Percentiles rank a stretch among this genome's conserved stretches.
phyloP scores from a whole-genome alignment of 176 grass and related monocot species.

The Musa beccarii region DNA sequence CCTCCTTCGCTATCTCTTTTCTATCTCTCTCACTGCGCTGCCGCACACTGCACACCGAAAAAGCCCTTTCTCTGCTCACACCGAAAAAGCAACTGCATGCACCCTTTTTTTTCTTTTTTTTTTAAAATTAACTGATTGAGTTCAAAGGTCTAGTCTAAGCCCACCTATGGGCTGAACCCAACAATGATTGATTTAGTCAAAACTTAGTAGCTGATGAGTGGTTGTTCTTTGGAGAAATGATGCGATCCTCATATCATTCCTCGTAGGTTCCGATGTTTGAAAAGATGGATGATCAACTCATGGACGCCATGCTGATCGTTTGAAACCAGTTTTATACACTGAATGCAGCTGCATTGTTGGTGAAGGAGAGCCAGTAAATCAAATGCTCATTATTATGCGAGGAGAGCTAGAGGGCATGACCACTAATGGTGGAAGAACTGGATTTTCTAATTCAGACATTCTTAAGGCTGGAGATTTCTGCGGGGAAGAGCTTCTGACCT shows the following conservation, averaged over 20 bases:
- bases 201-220: background rate
- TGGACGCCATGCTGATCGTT: constrained; percentile 75
- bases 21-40: too few relatives aligned
- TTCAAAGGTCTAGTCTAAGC: too few relatives aligned
- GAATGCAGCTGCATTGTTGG: constrained; percentile 65
- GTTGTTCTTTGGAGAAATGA: background rate
- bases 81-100: too few relatives aligned
- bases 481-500: constrained; percentile 91
- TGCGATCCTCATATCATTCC: background rate
- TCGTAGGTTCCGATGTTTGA: constrained; percentile 83
- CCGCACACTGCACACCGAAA: too few relatives aligned
- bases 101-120: too few relatives aligned
- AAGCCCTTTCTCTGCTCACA: too few relatives aligned
- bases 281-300: constrained; percentile 80
- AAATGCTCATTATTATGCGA: constrained; percentile 93
- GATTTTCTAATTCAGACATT: constrained; percentile 67
- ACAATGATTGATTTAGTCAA: background rate
- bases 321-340: constrained; percentile 78
- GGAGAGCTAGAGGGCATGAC: constrained; percentile 64
- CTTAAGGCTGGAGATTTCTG: constrained; percentile 85
- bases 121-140: too few relatives aligned
- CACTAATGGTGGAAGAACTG: constrained; percentile 76
- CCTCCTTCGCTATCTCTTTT: too few relatives aligned
- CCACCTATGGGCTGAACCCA: too few relatives aligned
- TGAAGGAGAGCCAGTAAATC: constrained; percentile 79